Evolutionary conservation across 495 filamentous ascomycete species (phyloP).

Genomic region (Margaritispora aquatica): DNA sequence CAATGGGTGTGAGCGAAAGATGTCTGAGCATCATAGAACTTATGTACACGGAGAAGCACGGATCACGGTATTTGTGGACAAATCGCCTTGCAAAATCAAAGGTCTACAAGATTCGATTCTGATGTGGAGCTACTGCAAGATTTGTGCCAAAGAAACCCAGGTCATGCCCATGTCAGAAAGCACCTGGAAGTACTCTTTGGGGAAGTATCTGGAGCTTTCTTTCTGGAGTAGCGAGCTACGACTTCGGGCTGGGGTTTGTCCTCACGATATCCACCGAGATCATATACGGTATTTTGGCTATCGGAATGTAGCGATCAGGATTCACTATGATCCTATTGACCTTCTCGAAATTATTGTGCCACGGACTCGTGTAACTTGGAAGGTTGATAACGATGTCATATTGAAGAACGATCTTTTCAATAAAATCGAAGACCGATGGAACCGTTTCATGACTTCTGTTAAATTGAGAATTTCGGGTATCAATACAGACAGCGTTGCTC

Average conservation of each 20-base stretch:
- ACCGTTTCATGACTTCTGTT: constrained; percentile 81
- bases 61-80: constrained; percentile 81
- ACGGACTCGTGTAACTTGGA: constrained; percentile 85
- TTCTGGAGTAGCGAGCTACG: constrained; percentile 89
- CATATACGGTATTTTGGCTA: constrained; percentile 91
- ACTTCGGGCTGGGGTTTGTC: constrained; percentile 75
- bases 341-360: constrained; percentile 96
- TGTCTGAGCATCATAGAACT: constrained; percentile 91
- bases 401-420: constrained; percentile 88
- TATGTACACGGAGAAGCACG: constrained; percentile 97
- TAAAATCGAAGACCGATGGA: constrained; percentile 71
- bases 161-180: constrained; percentile 89
- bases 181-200: constrained; percentile 98
- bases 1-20: constrained; percentile 80
- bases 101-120: constrained; percentile 74
- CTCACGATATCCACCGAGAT: constrained; percentile 87
- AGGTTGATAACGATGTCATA: constrained; percentile 85
- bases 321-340: constrained; percentile 89
- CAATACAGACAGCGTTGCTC: constrained; percentile 81
- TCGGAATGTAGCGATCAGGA: constrained; percentile 72
- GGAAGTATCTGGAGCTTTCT: constrained; percentile 92
- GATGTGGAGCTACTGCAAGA: constrained; percentile 97
- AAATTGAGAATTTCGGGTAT: constrained; percentile 78
- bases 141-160: constrained; percentile 83
- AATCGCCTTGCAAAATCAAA: constrained; percentile 60